Evolutionary conservation across 768 basidiomycete genomes (phyloP).

Genomic region (Xerocomus potaroensis): DNA sequence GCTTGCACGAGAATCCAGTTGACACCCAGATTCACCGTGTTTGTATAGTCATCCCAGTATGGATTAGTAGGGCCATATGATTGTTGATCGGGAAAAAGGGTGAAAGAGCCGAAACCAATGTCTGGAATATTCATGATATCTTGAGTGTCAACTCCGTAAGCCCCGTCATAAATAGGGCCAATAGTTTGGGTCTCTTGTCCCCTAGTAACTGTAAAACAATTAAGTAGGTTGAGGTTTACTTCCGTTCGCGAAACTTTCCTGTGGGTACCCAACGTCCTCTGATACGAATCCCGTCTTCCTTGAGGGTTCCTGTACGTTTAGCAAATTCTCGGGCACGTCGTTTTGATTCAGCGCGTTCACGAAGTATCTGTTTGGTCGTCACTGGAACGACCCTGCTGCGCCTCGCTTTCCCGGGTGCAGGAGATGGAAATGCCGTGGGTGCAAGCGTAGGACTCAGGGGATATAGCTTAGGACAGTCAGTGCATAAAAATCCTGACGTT

Average conservation of each 20-base stretch:
- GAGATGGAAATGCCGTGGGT: conserved; percentile 38
- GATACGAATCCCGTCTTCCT: conserved; percentile 42
- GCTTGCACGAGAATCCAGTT: conserved; percentile 55
- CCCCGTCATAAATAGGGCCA: conserved; percentile 56
- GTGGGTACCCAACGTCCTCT: conserved; percentile 60
- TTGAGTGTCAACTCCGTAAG: conserved; percentile 62
- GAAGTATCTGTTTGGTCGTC: conserved; percentile 44
- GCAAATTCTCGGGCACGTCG: conserved; percentile 40
- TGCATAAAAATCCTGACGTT: conserved; percentile 55
- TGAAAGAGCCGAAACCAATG: conserved; percentile 58
- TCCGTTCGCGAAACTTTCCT: conserved; percentile 30
- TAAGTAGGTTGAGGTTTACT: conserved; percentile 1
- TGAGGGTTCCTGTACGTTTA: conserved; percentile 31
- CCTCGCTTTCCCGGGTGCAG: conserved; percentile 37
- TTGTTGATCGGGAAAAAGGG: conserved; percentile 67
- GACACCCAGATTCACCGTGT: conserved; percentile 45
- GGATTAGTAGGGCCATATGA: conserved; percentile 48
- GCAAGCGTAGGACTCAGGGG: conserved; percentile 29
- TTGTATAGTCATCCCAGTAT: conserved; percentile 46
- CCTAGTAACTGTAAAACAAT: conserved; percentile 37
- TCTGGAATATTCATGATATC: conserved; percentile 56
- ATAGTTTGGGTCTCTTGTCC: conserved; percentile 41
- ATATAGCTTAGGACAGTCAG: conserved; percentile 53
- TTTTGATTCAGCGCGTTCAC: conserved; percentile 44
- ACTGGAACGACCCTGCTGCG: conserved; percentile 37